Base-by-base conservation (phyloP, 371 early-diverging fungal species). In the Haplosporangium sp. region DNA sequence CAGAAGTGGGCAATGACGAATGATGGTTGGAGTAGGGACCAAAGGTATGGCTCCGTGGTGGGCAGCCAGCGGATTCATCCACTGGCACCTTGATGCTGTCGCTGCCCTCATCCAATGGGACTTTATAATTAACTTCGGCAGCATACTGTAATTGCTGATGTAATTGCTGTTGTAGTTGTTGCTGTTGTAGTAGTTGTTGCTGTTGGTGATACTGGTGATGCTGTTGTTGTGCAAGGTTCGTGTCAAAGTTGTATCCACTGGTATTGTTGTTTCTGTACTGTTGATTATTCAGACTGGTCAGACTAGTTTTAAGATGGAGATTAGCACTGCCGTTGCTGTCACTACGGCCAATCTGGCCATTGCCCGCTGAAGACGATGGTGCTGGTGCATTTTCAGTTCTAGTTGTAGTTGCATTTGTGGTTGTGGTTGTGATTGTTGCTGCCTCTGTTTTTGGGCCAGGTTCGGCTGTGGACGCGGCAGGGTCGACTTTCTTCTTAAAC, bases 61-160 rank as follows among this genome's bases (percentile, higher is more conserved):
- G n/a, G n/a, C 64, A 58, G 38, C 46, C 41, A 4, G 42, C 46
- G 6, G 53, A 42, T 18, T 64, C 60, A 7, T 48, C 18, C 16
- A 73, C 41, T 11, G 73, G 68, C 0, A 74, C 68, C 43, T 67
- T 74, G 56, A 68, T 54, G 40, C 50, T 55, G 45, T 55, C 55
- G 29, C 47, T 51, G 45, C 23, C 47, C 42, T 47, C 53, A 8
- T 69, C 65, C 38, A 74, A 40, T 0, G 71, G 63, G 13, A 70
- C 69, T 54, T 69, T 75, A 62, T 75, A 75, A 43, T 52, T 73
- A 12, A 29, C 55, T n/a, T 40, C 37, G 50, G 12, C 36, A 38
- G 40, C 54, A 48, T 48, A 54, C 21, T 7, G 38, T n/a, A 55
- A 59, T 38, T 20, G 60, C 14, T 55, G 50, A 37, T 18, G 46